Conservation (phyloP, 257 asterid genomes). For the Avicennia marina region DNA sequence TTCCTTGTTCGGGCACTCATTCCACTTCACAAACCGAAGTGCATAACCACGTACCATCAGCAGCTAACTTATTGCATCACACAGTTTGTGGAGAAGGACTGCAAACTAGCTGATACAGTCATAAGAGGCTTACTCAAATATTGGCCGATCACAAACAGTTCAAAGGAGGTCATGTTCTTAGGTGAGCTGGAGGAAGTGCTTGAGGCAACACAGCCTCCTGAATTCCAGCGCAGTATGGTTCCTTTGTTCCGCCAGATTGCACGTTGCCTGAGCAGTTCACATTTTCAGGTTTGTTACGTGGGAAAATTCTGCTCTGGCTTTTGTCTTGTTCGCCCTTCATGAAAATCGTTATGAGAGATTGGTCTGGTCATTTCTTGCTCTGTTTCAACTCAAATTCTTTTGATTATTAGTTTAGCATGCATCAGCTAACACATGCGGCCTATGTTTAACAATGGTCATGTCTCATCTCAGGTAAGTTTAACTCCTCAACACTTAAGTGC, state of each 20-base stretch:
- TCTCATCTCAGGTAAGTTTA: background rate
- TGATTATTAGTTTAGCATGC: background rate
- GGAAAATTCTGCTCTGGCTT: background rate
- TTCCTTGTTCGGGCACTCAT: constrained; percentile 83
- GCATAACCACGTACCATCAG: constrained; percentile 66
- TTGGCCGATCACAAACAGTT: constrained; percentile 83
- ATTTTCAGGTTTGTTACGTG: constrained; percentile 58
- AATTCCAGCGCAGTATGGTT: constrained; percentile 81
- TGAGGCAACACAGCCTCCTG: constrained; percentile 80
- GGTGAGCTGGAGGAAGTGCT: constrained; percentile 83
- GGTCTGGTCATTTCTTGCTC: constrained; percentile 13
- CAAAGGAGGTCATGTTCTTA: constrained; percentile 79
- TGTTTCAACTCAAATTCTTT: background rate
- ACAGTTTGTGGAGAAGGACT: constrained; percentile 76
- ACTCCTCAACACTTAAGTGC: background rate
- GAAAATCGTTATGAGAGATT: background rate
- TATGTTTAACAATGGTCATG: background rate
- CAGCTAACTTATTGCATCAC: constrained; percentile 75
- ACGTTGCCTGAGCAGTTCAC: constrained; percentile 71
- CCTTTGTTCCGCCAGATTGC: constrained; percentile 64
- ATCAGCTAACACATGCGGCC: background rate
- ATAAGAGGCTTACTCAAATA: constrained; percentile 70
- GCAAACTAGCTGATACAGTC: constrained; percentile 80
- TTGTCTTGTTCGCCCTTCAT: background rate
- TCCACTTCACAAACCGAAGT: constrained; percentile 74